Evolutionary conservation across 2,329 filamentous ascomycete genomes (phyloP), one percentile per base, ranked within the genome.

Genomic region (Cryphonectria radicalis): DNA sequence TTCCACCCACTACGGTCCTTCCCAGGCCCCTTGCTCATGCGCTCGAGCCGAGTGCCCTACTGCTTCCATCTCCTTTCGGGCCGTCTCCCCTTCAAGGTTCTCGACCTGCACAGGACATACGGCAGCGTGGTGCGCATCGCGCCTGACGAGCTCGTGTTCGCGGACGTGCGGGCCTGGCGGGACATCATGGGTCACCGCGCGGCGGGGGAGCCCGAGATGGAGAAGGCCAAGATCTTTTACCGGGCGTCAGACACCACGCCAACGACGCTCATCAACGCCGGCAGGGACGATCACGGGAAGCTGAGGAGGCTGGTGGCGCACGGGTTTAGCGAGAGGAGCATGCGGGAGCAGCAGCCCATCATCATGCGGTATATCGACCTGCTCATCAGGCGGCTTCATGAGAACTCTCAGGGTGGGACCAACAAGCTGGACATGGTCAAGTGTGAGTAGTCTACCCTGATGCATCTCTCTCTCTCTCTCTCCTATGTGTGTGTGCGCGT

Each of bases 111-210:
- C 74, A 70, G 77, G 11, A 74, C 75, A 35, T 82, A 83, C 73
- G 84, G 84, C 19, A 76, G 77, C 4, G 78, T 85, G 2, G 84
- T 86, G 35, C 81, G 84, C 35, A 74, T 84, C 63, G 78, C 77
- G 5, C 83, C 84, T 0, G 77, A 81, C 68, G 81, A 84, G 71
- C 78, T 86, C 10, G 80, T 80, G 7, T 84, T 82, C 75, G 79
- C 77, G 64, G 68, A 75, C 50, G 74, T 76, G 1, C 70, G 76
- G 10, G 77, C 78, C 0, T 87, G 83, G 80, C 74, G 74, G 3
- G 76, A 80, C 50, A 77, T 81, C 2, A 80, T 76, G 71, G 76
- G 74, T 43, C 76, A 77, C 53, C 70, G 72, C 2, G 42, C 17
- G 2, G 37, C 69, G 0, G 66, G 66, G 0, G 69, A 69, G 59